These are phyloP conservation scores for Auricularia sp. DNA, from an alignment of 768 basidiomycete species.

Conservation along the genomic window DNA sequence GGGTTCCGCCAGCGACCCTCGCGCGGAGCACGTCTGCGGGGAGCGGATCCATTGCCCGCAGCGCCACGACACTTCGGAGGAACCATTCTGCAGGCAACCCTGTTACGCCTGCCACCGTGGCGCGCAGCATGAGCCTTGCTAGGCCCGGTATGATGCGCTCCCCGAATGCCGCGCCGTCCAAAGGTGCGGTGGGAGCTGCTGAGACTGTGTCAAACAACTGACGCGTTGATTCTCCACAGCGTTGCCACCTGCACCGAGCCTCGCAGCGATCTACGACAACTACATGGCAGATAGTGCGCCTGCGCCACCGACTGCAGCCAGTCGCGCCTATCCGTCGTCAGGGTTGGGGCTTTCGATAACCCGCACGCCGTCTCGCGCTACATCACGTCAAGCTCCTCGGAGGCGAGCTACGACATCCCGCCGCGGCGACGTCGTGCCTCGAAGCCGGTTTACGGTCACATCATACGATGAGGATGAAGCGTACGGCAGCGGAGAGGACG, in stretches of 20 bases:
- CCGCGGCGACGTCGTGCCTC: constrained; percentile 45
- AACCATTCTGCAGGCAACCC: background rate
- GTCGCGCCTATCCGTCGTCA: background rate
- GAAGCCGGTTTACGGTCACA: constrained; percentile 28
- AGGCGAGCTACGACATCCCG: constrained; percentile 35
- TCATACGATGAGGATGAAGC: constrained; percentile 14
- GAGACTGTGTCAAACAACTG: background rate
- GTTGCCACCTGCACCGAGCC: background rate
- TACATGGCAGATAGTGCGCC: constrained; percentile 50
- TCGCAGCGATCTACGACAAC: constrained; percentile 68
- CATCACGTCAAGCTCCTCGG: background rate
- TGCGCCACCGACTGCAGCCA: constrained; percentile 21
- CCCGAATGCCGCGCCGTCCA: background rate
- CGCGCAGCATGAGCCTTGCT: background rate
- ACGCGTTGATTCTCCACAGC: background rate
- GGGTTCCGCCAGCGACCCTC: background rate
- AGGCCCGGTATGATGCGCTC: background rate
- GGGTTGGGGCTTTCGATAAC: background rate
- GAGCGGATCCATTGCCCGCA: background rate
- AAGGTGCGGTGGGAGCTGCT: background rate
- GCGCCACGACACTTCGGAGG: background rate
- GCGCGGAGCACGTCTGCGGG: background rate
- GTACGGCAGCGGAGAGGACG: constrained; percentile 12
- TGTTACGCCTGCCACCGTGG: background rate
- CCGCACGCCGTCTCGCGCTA: background rate